phyloP scores from a whole-genome alignment of 2,329 filamentous ascomycete genomes.

The Hawksworthiomyces lignivorus region DNA sequence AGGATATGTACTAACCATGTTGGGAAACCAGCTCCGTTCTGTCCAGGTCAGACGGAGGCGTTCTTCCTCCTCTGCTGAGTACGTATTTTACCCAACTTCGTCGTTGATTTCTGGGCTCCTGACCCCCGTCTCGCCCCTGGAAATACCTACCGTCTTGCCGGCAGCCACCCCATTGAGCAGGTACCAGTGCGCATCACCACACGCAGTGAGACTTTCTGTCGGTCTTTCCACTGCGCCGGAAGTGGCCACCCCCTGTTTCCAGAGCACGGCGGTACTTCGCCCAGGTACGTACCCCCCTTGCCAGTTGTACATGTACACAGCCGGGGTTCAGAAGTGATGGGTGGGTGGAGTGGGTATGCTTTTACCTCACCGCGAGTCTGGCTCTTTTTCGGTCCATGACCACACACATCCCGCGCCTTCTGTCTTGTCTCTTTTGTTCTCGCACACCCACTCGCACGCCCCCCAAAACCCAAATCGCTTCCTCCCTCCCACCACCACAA shows the following conservation, averaged over 20 bases:
- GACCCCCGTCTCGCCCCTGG: slow-evolving; percentile 1
- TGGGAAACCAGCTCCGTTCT: slow-evolving; percentile 9
- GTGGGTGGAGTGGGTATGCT: slow-evolving; percentile 11
- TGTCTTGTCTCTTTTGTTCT: background rate
- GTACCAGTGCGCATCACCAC: too few species aligned
- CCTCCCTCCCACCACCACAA: slow-evolving; percentile 13
- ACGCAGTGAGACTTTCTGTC: background rate
- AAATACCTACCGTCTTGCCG: too few species aligned
- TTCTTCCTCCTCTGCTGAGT: slow-evolving; percentile 1
- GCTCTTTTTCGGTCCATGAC: slow-evolving; percentile 12
- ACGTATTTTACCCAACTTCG: background rate
- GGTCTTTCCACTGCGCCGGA: slow-evolving; percentile 1
- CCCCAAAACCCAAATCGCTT: slow-evolving; percentile 7
- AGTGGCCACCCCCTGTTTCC: slow-evolving; percentile 6
- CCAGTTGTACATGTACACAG: slow-evolving; percentile 13
- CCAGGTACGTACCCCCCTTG: slow-evolving; percentile 13
- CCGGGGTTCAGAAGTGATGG: slow-evolving; percentile 9
- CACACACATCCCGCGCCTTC: slow-evolving; percentile 16
- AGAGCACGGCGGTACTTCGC: slow-evolving; percentile 12
- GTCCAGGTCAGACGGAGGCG: slow-evolving; percentile 7
- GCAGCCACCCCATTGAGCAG: too few species aligned
- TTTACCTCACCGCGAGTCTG: slow-evolving; percentile 19
- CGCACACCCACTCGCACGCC: slow-evolving; percentile 1
- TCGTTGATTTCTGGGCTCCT: background rate
- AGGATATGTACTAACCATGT: too few species aligned